Percentiles rank a stretch among this genome's conserved stretches.
phyloP scores from a whole-genome alignment of 2,329 filamentous ascomycete genomes.

The Penicillium sp. region DNA sequence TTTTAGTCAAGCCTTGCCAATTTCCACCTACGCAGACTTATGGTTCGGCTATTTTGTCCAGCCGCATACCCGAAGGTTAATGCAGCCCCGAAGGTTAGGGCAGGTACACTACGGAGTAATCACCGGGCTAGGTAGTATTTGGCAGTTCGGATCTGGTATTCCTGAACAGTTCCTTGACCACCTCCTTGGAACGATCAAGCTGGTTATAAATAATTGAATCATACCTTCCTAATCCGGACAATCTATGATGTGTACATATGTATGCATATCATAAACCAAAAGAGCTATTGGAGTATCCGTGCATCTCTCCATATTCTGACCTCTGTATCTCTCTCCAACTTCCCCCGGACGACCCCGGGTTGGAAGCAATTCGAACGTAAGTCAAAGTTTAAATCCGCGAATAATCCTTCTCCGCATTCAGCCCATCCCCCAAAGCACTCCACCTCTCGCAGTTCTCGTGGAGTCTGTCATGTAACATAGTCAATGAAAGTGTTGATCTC shows the following conservation, averaged over 20 bases:
- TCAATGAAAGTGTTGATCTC: slow-evolving; percentile 25
- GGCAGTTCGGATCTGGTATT: not conserved
- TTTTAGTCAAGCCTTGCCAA: slow-evolving; percentile 3
- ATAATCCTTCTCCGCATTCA: slow-evolving; percentile 12
- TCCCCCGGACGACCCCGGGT: slow-evolving; percentile 3
- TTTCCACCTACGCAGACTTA: not conserved
- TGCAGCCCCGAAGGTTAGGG: not conserved
- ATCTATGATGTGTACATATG: no score
- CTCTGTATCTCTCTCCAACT: slow-evolving; percentile 1
- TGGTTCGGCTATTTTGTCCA: not conserved
- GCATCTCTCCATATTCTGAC: not conserved
- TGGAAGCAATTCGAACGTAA: not conserved
- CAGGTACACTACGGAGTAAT: not conserved
- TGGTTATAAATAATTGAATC: not conserved
- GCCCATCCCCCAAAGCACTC: slow-evolving; percentile 11
- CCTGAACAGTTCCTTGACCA: not conserved
- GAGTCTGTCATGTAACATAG: slow-evolving; percentile 2
- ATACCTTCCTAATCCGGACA: not conserved
- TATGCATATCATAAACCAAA: not conserved
- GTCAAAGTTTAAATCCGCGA: slow-evolving; percentile 4
- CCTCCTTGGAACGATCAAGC: no score
- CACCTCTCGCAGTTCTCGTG: slow-evolving; percentile 16
- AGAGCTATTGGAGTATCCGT: not conserved
- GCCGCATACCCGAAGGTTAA: not conserved
- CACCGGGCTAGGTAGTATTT: not conserved